Percentiles rank a stretch among this genome's conserved stretches.
Conservation (phyloP, 2,329 filamentous ascomycete genomes). For the Neofusicoccum ribis region DNA sequence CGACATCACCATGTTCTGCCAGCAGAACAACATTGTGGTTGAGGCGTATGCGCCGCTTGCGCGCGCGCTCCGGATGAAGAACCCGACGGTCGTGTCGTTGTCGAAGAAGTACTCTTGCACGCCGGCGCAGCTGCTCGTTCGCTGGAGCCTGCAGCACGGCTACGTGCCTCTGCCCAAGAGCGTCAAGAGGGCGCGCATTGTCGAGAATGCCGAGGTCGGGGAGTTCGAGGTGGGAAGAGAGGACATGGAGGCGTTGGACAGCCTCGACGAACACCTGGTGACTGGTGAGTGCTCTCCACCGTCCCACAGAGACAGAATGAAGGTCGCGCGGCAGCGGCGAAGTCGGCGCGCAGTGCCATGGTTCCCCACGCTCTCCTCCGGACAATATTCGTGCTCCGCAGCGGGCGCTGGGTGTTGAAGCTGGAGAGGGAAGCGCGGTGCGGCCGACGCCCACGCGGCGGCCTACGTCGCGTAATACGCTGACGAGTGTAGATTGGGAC, state of each 20-base stretch:
- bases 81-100: conserved; percentile 63
- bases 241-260: conserved; percentile 66
- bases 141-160: conserved; percentile 76
- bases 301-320: background rate
- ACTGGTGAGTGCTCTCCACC: conserved; percentile 58
- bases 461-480: conserved; percentile 13
- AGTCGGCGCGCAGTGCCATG: background rate
- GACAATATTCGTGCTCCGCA: conserved; percentile 12
- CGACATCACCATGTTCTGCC: conserved; percentile 66
- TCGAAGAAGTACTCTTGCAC: conserved; percentile 69
- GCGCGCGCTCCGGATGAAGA: conserved; percentile 67
- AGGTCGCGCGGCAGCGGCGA: background rate
- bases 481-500: conserved; percentile 43
- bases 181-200: conserved; percentile 60
- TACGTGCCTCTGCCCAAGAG: conserved; percentile 76
- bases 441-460: conserved; percentile 8
- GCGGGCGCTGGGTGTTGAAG: conserved; percentile 8
- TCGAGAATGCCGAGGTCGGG: conserved; percentile 64
- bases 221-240: conserved; percentile 61
- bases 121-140: conserved; percentile 71
- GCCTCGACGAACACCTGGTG: conserved; percentile 69
- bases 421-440: background rate
- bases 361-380: conserved; percentile 15
- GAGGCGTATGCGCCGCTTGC: conserved; percentile 81
- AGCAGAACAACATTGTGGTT: conserved; percentile 66